A percentile compares a stretch with the other conserved stretches of the same genome.
phyloP scores from a whole-genome alignment of 1,284 basidiomycete species.

The Albatrellus sp. region DNA sequence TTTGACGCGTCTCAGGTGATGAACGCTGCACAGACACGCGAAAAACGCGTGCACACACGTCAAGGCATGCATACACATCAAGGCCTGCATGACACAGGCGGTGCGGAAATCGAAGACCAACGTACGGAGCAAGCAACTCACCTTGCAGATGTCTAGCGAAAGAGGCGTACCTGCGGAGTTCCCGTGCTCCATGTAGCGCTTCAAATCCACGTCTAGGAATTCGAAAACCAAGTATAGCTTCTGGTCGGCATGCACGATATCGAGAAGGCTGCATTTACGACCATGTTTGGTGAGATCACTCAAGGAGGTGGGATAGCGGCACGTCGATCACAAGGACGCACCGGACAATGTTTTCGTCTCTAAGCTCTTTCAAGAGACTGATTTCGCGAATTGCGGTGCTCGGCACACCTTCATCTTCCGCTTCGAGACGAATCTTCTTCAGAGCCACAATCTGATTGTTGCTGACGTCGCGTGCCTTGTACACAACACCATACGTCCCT shows the following conservation, averaged over 20 bases:
- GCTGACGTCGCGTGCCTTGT: conserved; percentile 75
- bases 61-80: too few relatives aligned
- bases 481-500: conserved; percentile 99
- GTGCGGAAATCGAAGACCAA: background rate
- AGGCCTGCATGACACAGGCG: too few relatives aligned
- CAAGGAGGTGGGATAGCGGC: conserved; percentile 2
- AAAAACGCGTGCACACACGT: too few relatives aligned
- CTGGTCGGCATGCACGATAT: conserved; percentile 95
- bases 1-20: too few relatives aligned
- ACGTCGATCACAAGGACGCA: conserved; percentile 22
- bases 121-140: conserved; percentile 21
- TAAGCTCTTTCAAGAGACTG: conserved; percentile 91
- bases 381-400: conserved; percentile 98
- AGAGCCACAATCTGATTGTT: conserved; percentile 78
- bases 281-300: background rate
- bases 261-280: conserved; percentile 57
- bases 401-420: conserved; percentile 96
- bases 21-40: too few relatives aligned
- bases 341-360: conserved; percentile 91
- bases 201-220: conserved; percentile 88
- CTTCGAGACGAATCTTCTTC: conserved; percentile 98
- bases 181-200: conserved; percentile 89
- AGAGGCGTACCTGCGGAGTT: conserved; percentile 64
- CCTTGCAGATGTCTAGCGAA: conserved; percentile 77
- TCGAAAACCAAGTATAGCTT: conserved; percentile 98